Percentiles rank a stretch among this genome's conserved stretches.
phyloP scores from a whole-genome alignment of 106 monocot species.

The Dendrobium officinale region DNA sequence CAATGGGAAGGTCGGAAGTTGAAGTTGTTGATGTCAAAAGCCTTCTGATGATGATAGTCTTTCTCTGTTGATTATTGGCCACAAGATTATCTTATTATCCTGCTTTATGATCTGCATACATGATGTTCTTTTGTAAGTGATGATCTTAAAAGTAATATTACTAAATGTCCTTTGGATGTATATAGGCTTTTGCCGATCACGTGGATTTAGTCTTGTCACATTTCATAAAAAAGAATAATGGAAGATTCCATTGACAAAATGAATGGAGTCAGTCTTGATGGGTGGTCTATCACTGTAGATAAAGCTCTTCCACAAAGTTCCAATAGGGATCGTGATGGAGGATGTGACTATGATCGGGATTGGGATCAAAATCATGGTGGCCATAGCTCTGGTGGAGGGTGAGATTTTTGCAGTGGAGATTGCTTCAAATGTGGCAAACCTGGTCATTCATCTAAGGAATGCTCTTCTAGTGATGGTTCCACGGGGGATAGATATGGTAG shows the following conservation, averaged over 20 bases:
- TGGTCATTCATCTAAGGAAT: slow-evolving; percentile 94
- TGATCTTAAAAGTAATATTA: not conserved
- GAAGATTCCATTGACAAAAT: slow-evolving; percentile 93
- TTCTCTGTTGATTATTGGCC: not conserved
- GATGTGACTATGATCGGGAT: slow-evolving; percentile 58
- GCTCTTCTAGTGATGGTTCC: slow-evolving; percentile 69
- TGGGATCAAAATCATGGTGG: slow-evolving; percentile 29
- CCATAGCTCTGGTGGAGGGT: slow-evolving; percentile 7
- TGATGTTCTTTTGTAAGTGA: not conserved
- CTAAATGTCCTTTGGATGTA: slow-evolving; percentile 21
- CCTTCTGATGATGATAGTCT: not conserved
- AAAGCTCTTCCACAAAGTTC: slow-evolving; percentile 77
- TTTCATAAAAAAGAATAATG: slow-evolving; percentile 67
- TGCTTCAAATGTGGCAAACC: slow-evolving; percentile 99
- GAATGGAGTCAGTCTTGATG: slow-evolving; percentile 94
- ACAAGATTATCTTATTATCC: not conserved
- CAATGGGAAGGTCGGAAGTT: too few relatives aligned
- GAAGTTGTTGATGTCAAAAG: not conserved
- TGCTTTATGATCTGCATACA: not conserved
- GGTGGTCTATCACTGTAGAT: slow-evolving; percentile 83
- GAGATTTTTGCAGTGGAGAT: slow-evolving; percentile 43
- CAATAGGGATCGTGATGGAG: slow-evolving; percentile 48
- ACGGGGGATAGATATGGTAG: slow-evolving; percentile 65
- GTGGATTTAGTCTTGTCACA: slow-evolving; percentile 92
- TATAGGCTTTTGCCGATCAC: slow-evolving; percentile 67